Conservation (phyloP, 164 flowering plant genomes). For the Chloranthus sessilifolius region DNA sequence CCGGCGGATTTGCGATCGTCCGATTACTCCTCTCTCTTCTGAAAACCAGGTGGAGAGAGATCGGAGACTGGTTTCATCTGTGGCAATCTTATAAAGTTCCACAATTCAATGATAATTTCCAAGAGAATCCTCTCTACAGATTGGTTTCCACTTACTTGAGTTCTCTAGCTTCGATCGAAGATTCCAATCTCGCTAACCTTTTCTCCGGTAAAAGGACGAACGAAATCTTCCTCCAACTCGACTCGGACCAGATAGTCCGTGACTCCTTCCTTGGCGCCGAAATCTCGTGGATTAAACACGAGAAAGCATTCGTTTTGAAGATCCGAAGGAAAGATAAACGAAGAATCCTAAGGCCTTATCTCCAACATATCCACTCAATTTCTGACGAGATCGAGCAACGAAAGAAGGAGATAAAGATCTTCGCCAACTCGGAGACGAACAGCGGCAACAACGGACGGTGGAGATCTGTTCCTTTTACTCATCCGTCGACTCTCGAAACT, state of each 20-base stretch:
- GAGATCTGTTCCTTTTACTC: conserved; percentile 55
- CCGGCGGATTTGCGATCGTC: too few species aligned
- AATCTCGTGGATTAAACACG: conserved; percentile 41
- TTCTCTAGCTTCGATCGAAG: conserved; percentile 53
- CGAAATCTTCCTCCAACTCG: conserved; percentile 49
- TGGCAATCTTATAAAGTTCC: conserved; percentile 58
- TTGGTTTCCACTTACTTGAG: conserved; percentile 39
- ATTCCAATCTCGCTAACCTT: conserved; percentile 52
- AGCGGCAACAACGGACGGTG: conserved; percentile 58
- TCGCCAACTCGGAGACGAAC: conserved; percentile 43
- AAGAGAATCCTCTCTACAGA: conserved; percentile 55
- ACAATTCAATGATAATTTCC: conserved; percentile 41
- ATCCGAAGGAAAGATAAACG: conserved; percentile 46
- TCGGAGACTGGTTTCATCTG: too few species aligned
- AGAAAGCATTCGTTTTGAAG: conserved; percentile 35
- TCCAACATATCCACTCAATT: too few species aligned
- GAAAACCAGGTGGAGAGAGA: too few species aligned
- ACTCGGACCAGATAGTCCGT: conserved; percentile 33
- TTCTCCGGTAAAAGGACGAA: conserved; percentile 40
- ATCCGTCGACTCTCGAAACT: conserved; percentile 65
- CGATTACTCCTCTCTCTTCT: too few species aligned
- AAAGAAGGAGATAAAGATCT: too few species aligned
- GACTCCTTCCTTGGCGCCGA: conserved; percentile 55
- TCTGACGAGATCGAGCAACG: conserved; percentile 57
- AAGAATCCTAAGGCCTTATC: conserved; percentile 54